Evolutionary conservation across 2,329 filamentous ascomycete species (phyloP).

Genomic region (Xylaria sp.): DNA sequence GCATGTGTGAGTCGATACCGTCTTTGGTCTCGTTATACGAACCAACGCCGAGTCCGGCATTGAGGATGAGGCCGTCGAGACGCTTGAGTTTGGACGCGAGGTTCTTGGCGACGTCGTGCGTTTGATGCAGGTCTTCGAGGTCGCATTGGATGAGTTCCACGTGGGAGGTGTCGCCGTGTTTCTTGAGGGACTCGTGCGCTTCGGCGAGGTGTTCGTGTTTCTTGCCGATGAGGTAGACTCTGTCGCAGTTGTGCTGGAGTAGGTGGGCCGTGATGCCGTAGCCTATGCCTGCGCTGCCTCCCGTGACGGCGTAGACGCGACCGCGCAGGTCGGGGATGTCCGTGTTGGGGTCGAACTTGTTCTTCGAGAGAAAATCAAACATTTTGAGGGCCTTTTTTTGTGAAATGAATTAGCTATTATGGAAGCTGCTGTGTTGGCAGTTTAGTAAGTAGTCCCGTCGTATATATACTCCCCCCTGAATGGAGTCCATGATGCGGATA

Average conservation of each 20-base stretch:
- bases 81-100: conserved; percentile 38
- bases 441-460: background rate
- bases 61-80: conserved; percentile 44
- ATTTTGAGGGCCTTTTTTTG: background rate
- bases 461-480: background rate
- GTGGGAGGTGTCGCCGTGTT: conserved; percentile 40
- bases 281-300: conserved; percentile 46
- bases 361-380: conserved; percentile 14
- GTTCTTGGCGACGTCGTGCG: conserved; percentile 39
- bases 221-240: conserved; percentile 44
- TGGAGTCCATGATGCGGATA: background rate
- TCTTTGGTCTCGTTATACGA: conserved; percentile 45
- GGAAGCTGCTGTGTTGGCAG: background rate
- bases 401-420: background rate
- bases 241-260: conserved; percentile 43
- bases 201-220: conserved; percentile 44
- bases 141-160: conserved; percentile 43
- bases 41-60: conserved; percentile 46
- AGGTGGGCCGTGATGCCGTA: conserved; percentile 48
- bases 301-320: conserved; percentile 43
- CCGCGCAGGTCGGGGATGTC: conserved; percentile 19
- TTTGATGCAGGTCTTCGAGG: conserved; percentile 41
- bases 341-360: conserved; percentile 23
- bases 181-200: conserved; percentile 37
- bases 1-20: conserved; percentile 37